A percentile compares a stretch with the other conserved stretches of the same genome.
These are phyloP conservation scores for Pseudocercospora fijiensis DNA, from an alignment of 2,329 filamentous ascomycete species.

Conservation along the genomic window DNA sequence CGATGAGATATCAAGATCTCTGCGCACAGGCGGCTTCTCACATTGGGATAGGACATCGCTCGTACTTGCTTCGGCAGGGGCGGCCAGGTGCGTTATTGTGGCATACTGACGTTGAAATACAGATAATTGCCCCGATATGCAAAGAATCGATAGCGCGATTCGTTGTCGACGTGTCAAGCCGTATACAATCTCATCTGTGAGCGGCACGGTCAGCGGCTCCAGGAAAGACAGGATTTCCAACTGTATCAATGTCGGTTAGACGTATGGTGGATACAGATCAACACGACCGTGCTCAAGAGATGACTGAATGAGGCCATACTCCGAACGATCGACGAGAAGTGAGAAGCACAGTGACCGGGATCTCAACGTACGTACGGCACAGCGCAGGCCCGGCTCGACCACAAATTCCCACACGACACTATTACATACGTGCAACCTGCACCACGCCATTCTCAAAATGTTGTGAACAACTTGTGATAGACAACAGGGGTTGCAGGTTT, in stretches of 20 bases:
- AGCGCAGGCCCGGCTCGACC: neutral
- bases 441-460: neutral
- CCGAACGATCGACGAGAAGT: slow-evolving; percentile 1
- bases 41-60: neutral
- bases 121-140: neutral
- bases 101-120: neutral
- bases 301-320: neutral
- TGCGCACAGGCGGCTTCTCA: neutral
- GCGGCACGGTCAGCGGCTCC: neutral
- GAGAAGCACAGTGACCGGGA: neutral
- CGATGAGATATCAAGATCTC: neutral
- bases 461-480: neutral
- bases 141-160: neutral
- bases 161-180: neutral
- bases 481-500: neutral
- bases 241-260: slow-evolving; percentile 9
- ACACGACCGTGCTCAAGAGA: neutral
- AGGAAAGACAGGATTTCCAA: neutral
- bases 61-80: neutral
- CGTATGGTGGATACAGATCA: slow-evolving; percentile 6
- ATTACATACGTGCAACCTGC: neutral
- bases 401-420: no score
- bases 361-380: neutral
- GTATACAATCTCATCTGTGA: neutral
- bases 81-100: neutral